A percentile compares a stretch with the other conserved stretches of the same genome.
These are phyloP conservation scores for Cenchrus fungigraminus DNA, from an alignment of 176 grass and related monocot genomes.

Conservation along the genomic window DNA sequence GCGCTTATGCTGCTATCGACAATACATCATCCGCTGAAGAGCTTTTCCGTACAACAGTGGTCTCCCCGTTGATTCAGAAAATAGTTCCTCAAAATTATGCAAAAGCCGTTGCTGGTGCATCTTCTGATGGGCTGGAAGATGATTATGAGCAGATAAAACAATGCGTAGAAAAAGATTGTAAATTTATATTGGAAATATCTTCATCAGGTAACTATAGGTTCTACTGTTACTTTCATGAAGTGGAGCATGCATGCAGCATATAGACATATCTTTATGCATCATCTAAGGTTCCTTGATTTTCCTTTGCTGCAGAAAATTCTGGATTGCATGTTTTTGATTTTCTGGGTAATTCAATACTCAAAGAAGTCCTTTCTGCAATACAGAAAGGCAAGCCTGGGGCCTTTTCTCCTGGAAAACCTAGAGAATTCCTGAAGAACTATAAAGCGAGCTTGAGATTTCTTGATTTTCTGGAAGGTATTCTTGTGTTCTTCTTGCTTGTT, in stretches of 20 bases:
- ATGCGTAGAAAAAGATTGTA: constrained; percentile 87
- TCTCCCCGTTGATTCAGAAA: constrained; percentile 79
- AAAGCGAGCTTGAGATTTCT: constrained; percentile 87
- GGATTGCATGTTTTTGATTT: constrained; percentile 99
- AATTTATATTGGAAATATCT: constrained; percentile 97
- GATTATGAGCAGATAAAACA: constrained; percentile 85
- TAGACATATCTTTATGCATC: constrained; percentile 15
- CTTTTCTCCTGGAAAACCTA: constrained; percentile 91
- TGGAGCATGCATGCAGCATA: not conserved
- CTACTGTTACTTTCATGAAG: not conserved
- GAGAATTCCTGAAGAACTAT: constrained; percentile 93
- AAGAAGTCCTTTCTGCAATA: constrained; percentile 86
- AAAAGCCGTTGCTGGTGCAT: constrained; percentile 57
- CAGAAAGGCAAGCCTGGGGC: constrained; percentile 92
- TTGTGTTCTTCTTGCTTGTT: not conserved
- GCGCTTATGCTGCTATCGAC: constrained; percentile 94
- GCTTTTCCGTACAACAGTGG: constrained; percentile 79
- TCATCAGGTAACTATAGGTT: constrained; percentile 63
- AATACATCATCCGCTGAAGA: constrained; percentile 94
- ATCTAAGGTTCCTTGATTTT: constrained; percentile 36
- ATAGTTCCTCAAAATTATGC: constrained; percentile 75
- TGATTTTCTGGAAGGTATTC: constrained; percentile 92
- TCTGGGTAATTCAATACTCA: constrained; percentile 95
- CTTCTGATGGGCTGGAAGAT: constrained; percentile 70
- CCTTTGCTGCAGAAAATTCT: constrained; percentile 75